Evolutionary conservation across 768 basidiomycete species (phyloP), one percentile per base, ranked within the genome.

Genomic region (Lentinus tigrinus): DNA sequence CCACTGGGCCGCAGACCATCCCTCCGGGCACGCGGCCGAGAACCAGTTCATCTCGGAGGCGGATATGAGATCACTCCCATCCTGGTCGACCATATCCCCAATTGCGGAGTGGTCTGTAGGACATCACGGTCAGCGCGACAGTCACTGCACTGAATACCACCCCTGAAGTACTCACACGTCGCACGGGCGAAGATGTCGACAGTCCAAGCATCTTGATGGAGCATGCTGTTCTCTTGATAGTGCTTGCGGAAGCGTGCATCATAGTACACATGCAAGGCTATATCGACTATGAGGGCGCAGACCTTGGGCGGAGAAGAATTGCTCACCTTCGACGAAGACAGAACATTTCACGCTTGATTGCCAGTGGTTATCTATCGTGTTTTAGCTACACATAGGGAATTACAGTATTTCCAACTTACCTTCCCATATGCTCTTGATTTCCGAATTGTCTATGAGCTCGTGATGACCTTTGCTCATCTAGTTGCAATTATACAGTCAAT

Each of bases 21-120:
- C 21, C 10, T 34, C 4, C 26, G 50, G 27, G 11, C 49, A 39
- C 26, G 48, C 51, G 11, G 31, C 52, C n/a, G 26, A 49, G 43
- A 60, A 60, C 19, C 51, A 28, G 54, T 60, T 60, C 26, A 60
- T 40, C 28, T 60, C 58, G 14, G 54, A 53, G 2, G 49, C 54
- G 16, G 53, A 51, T 24, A 60, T 42, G 49, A 55, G 51, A 9
- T 54, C 58, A 27, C 58, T 60, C 13, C 49, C 58, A n/a, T 60
- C 58, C 8, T 51, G 49, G 31, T 60, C 58, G 4, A 60, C 23
- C 4, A 55, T 38, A 27, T 60, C 58, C 4, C 54, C 58, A 27
- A 60, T 56, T 16, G 58, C 54, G 24, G 58, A 60, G 36, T 60
- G 49, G 34, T 55, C 58, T 60, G 24, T 24, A 9, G 21, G 13